phyloP scores from a whole-genome alignment of 176 grass and related monocot species.

The Chloris gayana region DNA sequence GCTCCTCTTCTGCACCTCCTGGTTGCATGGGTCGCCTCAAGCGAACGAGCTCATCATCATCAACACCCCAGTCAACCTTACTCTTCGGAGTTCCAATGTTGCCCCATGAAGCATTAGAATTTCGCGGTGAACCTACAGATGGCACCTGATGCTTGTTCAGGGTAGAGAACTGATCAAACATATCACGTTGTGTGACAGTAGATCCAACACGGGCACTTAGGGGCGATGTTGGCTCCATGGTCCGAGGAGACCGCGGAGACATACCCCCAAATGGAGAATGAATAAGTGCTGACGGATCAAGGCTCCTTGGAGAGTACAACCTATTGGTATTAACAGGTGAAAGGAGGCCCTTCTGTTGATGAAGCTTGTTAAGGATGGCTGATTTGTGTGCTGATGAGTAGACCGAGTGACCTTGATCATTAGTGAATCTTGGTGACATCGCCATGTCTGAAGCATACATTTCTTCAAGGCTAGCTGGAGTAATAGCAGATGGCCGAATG shows the following conservation, averaged over 20 bases:
- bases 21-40: slow-evolving; percentile 27
- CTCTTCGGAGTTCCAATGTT: slow-evolving; percentile 58
- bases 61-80: slow-evolving; percentile 73
- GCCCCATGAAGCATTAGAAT: slow-evolving; percentile 58
- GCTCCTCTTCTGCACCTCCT: slow-evolving; percentile 50
- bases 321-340: slow-evolving; percentile 77
- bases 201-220: slow-evolving; percentile 51
- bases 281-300: slow-evolving; percentile 47
- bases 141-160: slow-evolving; percentile 44
- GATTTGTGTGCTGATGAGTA: slow-evolving; percentile 82
- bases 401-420: slow-evolving; percentile 61
- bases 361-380: slow-evolving; percentile 68
- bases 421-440: slow-evolving; percentile 69
- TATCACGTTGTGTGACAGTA: slow-evolving; percentile 50
- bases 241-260: slow-evolving; percentile 64
- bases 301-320: slow-evolving; percentile 62
- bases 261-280: slow-evolving; percentile 61
- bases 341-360: slow-evolving; percentile 63
- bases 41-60: slow-evolving; percentile 52
- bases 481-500: slow-evolving; percentile 51
- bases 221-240: slow-evolving; percentile 72
- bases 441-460: slow-evolving; percentile 67
- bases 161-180: slow-evolving; percentile 53
- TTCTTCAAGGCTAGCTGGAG: slow-evolving; percentile 67
- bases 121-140: slow-evolving; percentile 46